Base-by-base conservation (phyloP, 805 yeast genomes). In the Yarrowia keelungensis region DNA sequence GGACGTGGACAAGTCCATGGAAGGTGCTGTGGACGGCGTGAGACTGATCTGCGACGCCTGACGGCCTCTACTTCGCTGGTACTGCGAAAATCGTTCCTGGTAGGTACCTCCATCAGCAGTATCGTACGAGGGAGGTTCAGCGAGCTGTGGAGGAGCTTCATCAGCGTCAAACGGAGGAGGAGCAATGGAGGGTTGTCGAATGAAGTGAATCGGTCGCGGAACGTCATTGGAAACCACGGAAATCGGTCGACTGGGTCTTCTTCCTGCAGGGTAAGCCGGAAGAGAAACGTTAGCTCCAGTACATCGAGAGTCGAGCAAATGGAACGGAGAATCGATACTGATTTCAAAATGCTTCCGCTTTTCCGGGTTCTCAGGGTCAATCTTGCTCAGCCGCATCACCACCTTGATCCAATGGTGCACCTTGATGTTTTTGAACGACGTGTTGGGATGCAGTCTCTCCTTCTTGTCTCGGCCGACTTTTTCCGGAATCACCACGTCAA, bases 401-500 rank as follows among this genome's bases (percentile, higher is more conserved):
- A 95, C 84, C 79, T 95, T 95, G 74, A 95, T 87, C 98, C 99
- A 95, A 79, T 95, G 99, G 74, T 91, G 94, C 8, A 95, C 84
- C 79, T 92, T 93, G 71, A 95, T 92, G 73, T 87, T 87, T 32
- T 84, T 86, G 73, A 84, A 89, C 2, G 91, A 86, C 0, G 97
- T 91, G 77, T 95, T 97, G 1, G 98, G 97, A 74, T 92, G 97
- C 61, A 81, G 71, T 45, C 39, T 35, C 12, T 61, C 62, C 39
- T 64, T 51, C 15, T 41, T 56, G 11, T 56, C 43, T 11, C 42
- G n/a, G 5, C 47, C 53, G 38, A 89, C 78, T 64, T 80, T 80
- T 71, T 87, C 86, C 1, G 98, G 98, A 26, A 95, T 89, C 71
- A 84, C 89, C 76, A 91, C 91, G 74, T 92, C 97, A 71, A 91